Conservation (phyloP, 495 filamentous ascomycete species). For the Haplographium delicatum region DNA sequence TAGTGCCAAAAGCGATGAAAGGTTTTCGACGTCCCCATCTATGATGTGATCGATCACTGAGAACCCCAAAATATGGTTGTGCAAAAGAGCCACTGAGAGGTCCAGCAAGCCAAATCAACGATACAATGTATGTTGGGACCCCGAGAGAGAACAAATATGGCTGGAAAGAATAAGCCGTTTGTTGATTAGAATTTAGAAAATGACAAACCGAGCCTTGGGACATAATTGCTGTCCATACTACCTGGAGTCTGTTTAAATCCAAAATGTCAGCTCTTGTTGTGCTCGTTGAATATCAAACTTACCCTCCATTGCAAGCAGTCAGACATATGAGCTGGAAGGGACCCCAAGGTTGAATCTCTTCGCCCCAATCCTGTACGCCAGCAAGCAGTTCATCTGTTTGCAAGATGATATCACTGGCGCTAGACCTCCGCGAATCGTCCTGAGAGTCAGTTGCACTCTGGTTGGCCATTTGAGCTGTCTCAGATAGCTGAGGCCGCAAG, state of each 20-base stretch:
- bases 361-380: no score
- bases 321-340: neutral
- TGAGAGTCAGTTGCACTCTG: no score
- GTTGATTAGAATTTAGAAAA: neutral
- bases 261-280: neutral
- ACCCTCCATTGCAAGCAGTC: neutral
- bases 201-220: neutral
- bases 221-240: neutral
- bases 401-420: no score
- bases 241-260: neutral
- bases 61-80: neutral
- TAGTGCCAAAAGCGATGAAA: neutral
- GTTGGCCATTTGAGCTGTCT: no score
- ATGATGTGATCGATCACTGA: neutral
- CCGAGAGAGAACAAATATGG: neutral
- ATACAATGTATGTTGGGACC: neutral
- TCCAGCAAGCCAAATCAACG: neutral
- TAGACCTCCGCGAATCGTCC: no score
- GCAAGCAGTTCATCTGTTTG: no score
- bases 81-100: neutral
- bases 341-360: no score
- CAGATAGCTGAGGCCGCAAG: no score
- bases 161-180: neutral
- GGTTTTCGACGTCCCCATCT: neutral
- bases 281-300: neutral